Percentiles rank a stretch among this genome's conserved stretches.
These are phyloP conservation scores for Fusarium sp. DNA, from an alignment of 2,329 filamentous ascomycete species.

Conservation along the genomic window DNA sequence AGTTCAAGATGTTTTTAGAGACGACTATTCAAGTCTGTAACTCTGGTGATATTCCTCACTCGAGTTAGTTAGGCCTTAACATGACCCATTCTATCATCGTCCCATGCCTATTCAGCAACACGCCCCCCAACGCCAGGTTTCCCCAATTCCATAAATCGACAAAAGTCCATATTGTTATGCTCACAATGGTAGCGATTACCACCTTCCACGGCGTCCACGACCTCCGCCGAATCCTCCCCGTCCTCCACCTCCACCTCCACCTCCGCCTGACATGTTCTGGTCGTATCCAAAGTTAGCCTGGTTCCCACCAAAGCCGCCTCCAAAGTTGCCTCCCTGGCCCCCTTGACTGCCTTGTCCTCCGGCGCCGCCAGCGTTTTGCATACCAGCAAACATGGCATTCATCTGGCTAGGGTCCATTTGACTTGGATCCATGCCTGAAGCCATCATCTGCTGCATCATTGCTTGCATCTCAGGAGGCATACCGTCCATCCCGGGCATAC, in stretches of 20 bases:
- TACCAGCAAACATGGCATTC: slow-evolving; percentile 68
- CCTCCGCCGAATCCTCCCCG: slow-evolving; percentile 48
- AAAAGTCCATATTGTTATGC: slow-evolving; percentile 23
- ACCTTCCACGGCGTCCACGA: slow-evolving; percentile 41
- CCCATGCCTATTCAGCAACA: slow-evolving; percentile 35
- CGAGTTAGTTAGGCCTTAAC: slow-evolving; percentile 16
- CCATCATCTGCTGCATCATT: slow-evolving; percentile 79
- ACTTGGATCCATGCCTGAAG: slow-evolving; percentile 70
- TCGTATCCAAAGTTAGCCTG: slow-evolving; percentile 65
- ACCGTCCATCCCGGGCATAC: slow-evolving; percentile 69
- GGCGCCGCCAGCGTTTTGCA: slow-evolving; percentile 60
- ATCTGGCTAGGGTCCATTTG: slow-evolving; percentile 72
- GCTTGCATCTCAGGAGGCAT: slow-evolving; percentile 74
- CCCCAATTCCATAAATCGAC: slow-evolving; percentile 37
- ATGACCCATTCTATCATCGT: slow-evolving; percentile 32
- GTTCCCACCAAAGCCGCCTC: slow-evolving; percentile 63
- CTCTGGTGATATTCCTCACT: slow-evolving; percentile 12
- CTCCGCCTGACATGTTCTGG: slow-evolving; percentile 57
- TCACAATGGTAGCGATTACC: slow-evolving; percentile 14
- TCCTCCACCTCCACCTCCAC: slow-evolving; percentile 44
- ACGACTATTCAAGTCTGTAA: slow-evolving; percentile 9
- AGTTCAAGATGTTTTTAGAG: background rate
- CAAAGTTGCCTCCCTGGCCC: slow-evolving; percentile 63
- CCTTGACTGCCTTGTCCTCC: slow-evolving; percentile 56
- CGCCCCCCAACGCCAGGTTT: slow-evolving; percentile 43